These are phyloP conservation scores for Staphylotrichum longicolle DNA, from an alignment of 495 filamentous ascomycete genomes.

Conservation along the genomic window DNA sequence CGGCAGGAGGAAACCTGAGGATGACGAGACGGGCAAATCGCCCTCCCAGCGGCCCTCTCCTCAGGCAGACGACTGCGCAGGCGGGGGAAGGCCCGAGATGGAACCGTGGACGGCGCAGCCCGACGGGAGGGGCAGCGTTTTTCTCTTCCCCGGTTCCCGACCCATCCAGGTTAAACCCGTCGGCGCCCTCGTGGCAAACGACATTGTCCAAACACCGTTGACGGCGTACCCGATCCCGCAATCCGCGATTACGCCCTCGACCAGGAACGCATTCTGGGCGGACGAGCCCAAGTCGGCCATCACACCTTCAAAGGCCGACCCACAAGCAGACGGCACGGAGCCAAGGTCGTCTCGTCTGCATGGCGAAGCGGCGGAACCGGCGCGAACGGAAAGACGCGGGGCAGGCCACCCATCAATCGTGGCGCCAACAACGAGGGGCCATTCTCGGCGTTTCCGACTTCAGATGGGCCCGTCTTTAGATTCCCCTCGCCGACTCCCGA, in stretches of 20 bases:
- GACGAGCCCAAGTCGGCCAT: slow-evolving; percentile 70
- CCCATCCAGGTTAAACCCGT: slow-evolving; percentile 26
- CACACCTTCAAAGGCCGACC: slow-evolving; percentile 67
- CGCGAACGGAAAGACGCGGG: slow-evolving; percentile 71
- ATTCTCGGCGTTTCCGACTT: slow-evolving; percentile 82
- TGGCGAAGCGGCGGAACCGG: slow-evolving; percentile 73
- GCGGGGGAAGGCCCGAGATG: slow-evolving; percentile 36
- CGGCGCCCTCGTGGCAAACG: slow-evolving; percentile 26
- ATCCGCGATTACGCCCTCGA: slow-evolving; percentile 32
- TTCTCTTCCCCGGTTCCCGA: slow-evolving; percentile 37
- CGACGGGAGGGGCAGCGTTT: slow-evolving; percentile 41
- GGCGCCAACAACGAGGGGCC: slow-evolving; percentile 63
- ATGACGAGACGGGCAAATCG: slow-evolving; percentile 61
- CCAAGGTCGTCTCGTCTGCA: slow-evolving; percentile 86
- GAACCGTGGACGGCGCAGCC: slow-evolving; percentile 52
- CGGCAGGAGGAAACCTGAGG: slow-evolving; percentile 79
- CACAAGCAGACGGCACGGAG: slow-evolving; percentile 80
- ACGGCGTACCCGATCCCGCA: slow-evolving; percentile 32
- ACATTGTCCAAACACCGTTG: slow-evolving; percentile 52
- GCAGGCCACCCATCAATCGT: slow-evolving; percentile 80
- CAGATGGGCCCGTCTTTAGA: slow-evolving; percentile 38
- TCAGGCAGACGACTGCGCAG: slow-evolving; percentile 55
- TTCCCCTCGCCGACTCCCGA: slow-evolving; percentile 38
- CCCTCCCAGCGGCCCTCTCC: slow-evolving; percentile 67
- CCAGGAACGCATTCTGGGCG: slow-evolving; percentile 30